Conservation (phyloP, 2,329 filamentous ascomycete genomes). For the Aureobasidium sp. region DNA sequence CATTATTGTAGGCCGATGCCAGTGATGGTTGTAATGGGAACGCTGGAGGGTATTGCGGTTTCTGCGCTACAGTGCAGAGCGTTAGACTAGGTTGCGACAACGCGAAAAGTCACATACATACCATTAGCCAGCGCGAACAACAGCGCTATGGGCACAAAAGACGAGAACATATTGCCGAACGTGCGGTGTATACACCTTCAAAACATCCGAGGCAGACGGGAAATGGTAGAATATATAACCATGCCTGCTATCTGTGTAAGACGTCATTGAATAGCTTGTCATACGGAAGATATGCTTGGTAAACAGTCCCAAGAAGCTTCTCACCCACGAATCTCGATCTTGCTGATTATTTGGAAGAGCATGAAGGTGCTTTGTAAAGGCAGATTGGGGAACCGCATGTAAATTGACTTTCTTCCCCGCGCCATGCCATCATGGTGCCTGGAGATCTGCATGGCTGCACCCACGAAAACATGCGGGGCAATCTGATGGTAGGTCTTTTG, state of each 20-base stretch:
- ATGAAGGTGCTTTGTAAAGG: not conserved
- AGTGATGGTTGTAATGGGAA: constrained; percentile 24
- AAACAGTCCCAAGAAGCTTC: not conserved
- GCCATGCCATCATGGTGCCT: constrained; percentile 12
- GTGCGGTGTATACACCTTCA: not conserved
- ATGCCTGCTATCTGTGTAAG: not conserved
- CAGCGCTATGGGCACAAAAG: not conserved
- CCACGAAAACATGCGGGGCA: not conserved
- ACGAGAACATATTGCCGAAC: not conserved
- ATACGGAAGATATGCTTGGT: not conserved
- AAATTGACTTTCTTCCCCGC: constrained; percentile 11
- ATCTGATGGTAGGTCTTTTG: not conserved
- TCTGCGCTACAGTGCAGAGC: constrained; percentile 17
- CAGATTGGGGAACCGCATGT: not conserved
- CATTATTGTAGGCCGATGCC: constrained; percentile 18
- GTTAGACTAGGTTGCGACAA: not conserved
- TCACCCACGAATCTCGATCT: not conserved
- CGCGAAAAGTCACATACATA: not conserved
- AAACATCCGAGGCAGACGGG: not conserved
- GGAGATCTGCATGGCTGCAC: not conserved
- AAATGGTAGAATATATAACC: not conserved
- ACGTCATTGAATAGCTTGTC: constrained; percentile 1
- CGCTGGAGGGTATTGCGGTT: constrained; percentile 24
- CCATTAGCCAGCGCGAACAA: not conserved
- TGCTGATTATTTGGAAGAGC: not conserved